Conservation (phyloP, 768 basidiomycete genomes). For the Serendipita vermifera region DNA sequence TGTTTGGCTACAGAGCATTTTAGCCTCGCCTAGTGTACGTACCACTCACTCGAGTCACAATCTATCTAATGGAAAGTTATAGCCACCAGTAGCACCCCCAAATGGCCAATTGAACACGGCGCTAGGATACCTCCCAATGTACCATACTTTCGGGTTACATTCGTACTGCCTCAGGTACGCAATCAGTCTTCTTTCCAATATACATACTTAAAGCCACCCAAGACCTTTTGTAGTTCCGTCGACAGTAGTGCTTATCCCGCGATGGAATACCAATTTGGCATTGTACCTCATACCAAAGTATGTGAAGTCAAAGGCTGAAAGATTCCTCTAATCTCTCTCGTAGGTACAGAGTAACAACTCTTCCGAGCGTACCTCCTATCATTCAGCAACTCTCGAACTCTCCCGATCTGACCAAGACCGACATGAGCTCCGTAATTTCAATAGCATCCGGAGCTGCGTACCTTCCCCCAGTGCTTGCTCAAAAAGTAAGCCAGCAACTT, state of each 20-base stretch:
- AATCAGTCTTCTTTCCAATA: neutral
- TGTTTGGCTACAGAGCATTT: conserved; percentile 22
- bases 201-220: conserved; percentile 20
- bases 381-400: conserved; percentile 53
- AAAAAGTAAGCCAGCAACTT: conserved; percentile 29
- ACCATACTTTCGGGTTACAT: conserved; percentile 56
- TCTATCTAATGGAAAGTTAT: too few relatives aligned
- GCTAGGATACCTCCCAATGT: conserved; percentile 52
- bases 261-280: conserved; percentile 44
- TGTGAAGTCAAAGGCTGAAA: too few relatives aligned
- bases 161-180: conserved; percentile 28
- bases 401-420: conserved; percentile 31
- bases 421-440: conserved; percentile 37
- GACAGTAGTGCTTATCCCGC: conserved; percentile 43
- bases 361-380: conserved; percentile 48
- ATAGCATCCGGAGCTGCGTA: conserved; percentile 51
- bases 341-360: conserved; percentile 42
- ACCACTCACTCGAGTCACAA: neutral
- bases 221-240: conserved; percentile 28
- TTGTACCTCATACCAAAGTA: conserved; percentile 48
- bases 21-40: conserved; percentile 31
- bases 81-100: conserved; percentile 29
- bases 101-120: conserved; percentile 25
- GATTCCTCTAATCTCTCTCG: too few relatives aligned
- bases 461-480: conserved; percentile 42